These are phyloP conservation scores for Pisolithus tinctorius DNA, from an alignment of 768 basidiomycete genomes.

Conservation along the genomic window DNA sequence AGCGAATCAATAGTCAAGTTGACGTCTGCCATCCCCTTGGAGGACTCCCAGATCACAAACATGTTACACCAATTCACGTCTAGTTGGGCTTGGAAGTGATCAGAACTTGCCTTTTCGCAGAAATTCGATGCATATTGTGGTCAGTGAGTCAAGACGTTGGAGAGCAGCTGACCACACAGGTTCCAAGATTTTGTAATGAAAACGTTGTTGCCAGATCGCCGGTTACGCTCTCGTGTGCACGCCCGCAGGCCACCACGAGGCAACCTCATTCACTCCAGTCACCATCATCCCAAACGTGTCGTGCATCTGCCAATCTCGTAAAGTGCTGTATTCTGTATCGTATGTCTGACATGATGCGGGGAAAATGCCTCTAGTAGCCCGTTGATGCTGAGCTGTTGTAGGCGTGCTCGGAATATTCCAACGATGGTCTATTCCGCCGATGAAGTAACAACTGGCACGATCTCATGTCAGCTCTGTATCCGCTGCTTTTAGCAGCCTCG, in stretches of 20 bases:
- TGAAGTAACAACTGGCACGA: constrained; percentile 19
- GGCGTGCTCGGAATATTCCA: too few species aligned
- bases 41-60: too few species aligned
- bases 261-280: constrained; percentile 16
- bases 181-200: neutral
- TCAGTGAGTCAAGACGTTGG: neutral
- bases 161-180: neutral
- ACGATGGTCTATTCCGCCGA: constrained; percentile 5
- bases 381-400: constrained; percentile 2
- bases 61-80: too few species aligned
- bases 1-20: too few species aligned
- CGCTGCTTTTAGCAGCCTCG: constrained; percentile 29
- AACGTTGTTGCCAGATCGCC: neutral
- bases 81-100: too few species aligned
- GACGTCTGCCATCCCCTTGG: too few species aligned
- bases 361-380: constrained; percentile 11
- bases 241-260: constrained; percentile 16
- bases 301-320: constrained; percentile 11
- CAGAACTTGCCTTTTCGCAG: too few species aligned
- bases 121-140: too few species aligned
- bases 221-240: neutral
- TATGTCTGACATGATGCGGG: neutral
- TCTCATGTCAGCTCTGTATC: constrained; percentile 8
- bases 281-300: too few species aligned
- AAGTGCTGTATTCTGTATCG: neutral